These are phyloP conservation scores for Yarrowia sp. DNA, from an alignment of 805 yeast genomes.

Conservation along the genomic window DNA sequence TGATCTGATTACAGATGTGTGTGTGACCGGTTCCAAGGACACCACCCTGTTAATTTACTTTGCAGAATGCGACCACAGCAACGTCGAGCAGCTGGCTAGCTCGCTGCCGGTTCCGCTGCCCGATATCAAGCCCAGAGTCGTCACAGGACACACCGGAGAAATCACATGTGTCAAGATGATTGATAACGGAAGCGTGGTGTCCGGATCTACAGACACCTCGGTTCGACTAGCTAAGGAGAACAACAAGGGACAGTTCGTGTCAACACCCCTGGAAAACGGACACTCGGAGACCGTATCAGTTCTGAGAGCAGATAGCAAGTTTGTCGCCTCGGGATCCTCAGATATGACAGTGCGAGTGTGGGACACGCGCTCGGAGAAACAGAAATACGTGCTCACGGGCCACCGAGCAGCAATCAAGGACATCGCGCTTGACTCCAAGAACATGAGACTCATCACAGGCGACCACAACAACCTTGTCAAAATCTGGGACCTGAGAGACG, in stretches of 20 bases:
- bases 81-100: constrained; percentile 13
- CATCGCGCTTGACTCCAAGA: constrained; percentile 21
- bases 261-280: constrained; percentile 9
- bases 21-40: constrained; percentile 28
- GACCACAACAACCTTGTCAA: constrained; percentile 7
- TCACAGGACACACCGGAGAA: neutral
- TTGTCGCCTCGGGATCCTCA: constrained; percentile 11
- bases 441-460: constrained; percentile 19
- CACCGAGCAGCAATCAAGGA: constrained; percentile 16
- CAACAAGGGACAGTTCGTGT: constrained; percentile 11
- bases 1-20: constrained; percentile 18
- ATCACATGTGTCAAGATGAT: constrained; percentile 11
- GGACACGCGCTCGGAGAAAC: constrained; percentile 16
- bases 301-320: constrained; percentile 12
- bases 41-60: constrained; percentile 4
- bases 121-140: constrained; percentile 7
- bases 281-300: neutral
- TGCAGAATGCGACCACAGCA: constrained; percentile 15
- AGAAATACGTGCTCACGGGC: neutral
- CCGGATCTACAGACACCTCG: constrained; percentile 8
- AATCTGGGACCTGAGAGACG: constrained; percentile 30
- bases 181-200: constrained; percentile 23
- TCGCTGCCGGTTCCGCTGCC: constrained; percentile 22
- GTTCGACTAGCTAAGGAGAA: constrained; percentile 12
- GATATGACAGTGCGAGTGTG: constrained; percentile 20